Base-by-base conservation (phyloP, 2,329 filamentous ascomycete species). In the Trichoderma atroviride region DNA sequence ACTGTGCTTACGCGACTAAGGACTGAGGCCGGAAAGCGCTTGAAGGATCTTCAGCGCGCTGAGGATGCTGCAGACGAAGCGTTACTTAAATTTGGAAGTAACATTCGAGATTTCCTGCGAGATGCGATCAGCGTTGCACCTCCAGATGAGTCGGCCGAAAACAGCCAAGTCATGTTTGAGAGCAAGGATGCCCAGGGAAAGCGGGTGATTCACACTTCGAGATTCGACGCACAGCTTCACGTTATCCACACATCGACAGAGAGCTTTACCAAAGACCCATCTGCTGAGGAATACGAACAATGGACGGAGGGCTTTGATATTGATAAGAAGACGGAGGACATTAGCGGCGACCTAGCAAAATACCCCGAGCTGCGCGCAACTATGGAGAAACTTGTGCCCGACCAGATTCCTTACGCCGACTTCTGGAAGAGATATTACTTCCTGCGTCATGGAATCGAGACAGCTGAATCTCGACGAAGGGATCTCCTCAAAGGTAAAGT, bases 391-490 rank as follows among this genome's bases (percentile, higher is more conserved):
- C 83, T 97, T 68, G 96, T 99, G n/a, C 96, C 96, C 1, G 94
- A 94, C 79, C 88, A 89, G 74, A 92, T 97, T n/a, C 87, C 94
- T 40, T 99, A 99, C 76, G 86, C 84, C 64, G 88, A 91, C 64
- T 99, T 99, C 79, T 99, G 96, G 95, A 91, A 88, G 78, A 87
- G 96, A 68, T 99, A 99, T 81, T 98, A 98, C 79, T 99, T 97
- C 83, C 82, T 98, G 72, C 87, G 95, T 75, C 91, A 96, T 76
- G 93, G 96, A 19, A 92, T 99, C 72, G 95, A 98, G 83, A 94
- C 92, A 31, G 94, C 97, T 69, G 96, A 99, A 82, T 90, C 91
- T 76, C 89, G 93, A 79, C 87, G 96, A 79, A 90, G 91, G 74
- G 96, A 99, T 79, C 86, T 99, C 69, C 83, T 99, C 27, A 96